A percentile compares a stretch with the other conserved stretches of the same genome.
Conservation (phyloP, 352 stramenopile species). For the Pythium vanterpoolii region DNA sequence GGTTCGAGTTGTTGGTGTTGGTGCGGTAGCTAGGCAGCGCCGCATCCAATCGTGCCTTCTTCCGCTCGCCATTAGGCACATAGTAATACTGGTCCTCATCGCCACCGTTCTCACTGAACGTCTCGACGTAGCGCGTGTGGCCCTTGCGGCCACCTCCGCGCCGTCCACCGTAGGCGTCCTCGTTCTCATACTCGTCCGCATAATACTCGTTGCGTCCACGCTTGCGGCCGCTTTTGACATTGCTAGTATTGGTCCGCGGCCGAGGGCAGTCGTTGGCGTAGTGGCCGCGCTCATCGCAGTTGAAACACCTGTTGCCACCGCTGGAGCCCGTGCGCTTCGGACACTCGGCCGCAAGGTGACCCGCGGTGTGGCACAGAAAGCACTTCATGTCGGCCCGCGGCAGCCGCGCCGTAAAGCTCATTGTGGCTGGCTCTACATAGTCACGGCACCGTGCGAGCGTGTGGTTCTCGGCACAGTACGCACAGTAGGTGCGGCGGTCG, state of each 20-base stretch:
- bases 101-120: slow-evolving; percentile 21
- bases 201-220: slow-evolving; percentile 35
- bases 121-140: slow-evolving; percentile 11
- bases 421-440: slow-evolving; percentile 42
- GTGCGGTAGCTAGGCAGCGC: slow-evolving; percentile 16
- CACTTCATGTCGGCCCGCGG: slow-evolving; percentile 56
- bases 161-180: background rate
- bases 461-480: slow-evolving; percentile 62
- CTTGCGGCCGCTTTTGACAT: slow-evolving; percentile 33
- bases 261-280: slow-evolving; percentile 24
- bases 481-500: slow-evolving; percentile 68
- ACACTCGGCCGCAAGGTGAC: slow-evolving; percentile 74
- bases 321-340: slow-evolving; percentile 45
- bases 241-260: slow-evolving; percentile 9
- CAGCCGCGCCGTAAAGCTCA: slow-evolving; percentile 39
- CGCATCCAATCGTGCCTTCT: slow-evolving; percentile 8
- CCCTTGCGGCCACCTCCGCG: background rate
- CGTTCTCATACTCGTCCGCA: slow-evolving; percentile 28
- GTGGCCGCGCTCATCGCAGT: slow-evolving; percentile 26
- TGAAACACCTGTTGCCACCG: slow-evolving; percentile 34
- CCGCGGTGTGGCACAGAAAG: slow-evolving; percentile 64
- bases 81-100: slow-evolving; percentile 33
- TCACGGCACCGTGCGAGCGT: slow-evolving; percentile 33
- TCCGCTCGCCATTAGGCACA: slow-evolving; percentile 5
- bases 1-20: slow-evolving; percentile 1